Conservation (phyloP, 495 filamentous ascomycete species). For the Xylaria telfairii region DNA sequence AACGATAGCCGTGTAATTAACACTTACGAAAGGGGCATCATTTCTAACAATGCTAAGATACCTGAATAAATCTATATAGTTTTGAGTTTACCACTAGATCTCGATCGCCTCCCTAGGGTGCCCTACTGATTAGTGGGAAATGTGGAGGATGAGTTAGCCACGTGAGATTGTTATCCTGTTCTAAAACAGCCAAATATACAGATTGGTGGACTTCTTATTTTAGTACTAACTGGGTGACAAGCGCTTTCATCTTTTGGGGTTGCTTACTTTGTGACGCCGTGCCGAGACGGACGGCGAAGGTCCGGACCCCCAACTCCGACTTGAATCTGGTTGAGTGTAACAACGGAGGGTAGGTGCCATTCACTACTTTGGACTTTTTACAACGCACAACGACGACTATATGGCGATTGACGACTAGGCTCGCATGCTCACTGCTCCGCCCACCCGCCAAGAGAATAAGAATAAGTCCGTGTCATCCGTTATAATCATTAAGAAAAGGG, state of each 20-base stretch:
- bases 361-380: not conserved
- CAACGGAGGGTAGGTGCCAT: conserved; percentile 1
- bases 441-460: not conserved
- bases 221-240: not conserved
- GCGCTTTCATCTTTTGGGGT: conserved; percentile 5
- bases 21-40: not conserved
- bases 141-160: not conserved
- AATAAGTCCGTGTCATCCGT: not conserved
- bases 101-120: not conserved
- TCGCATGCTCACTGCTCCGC: not conserved
- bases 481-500: not conserved
- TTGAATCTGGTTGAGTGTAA: conserved; percentile 2
- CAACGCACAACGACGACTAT: not conserved
- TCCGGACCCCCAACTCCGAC: conserved; percentile 3
- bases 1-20: not conserved
- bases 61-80: conserved; percentile 2
- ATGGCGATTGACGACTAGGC: not conserved
- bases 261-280: not conserved
- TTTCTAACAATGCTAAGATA: not conserved
- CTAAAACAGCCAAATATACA: not conserved
- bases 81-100: not conserved
- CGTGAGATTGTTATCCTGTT: not conserved
- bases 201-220: conserved; percentile 16
- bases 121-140: conserved; percentile 20
- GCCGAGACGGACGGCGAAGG: conserved; percentile 16